These are phyloP conservation scores for Eucalyptus regnans DNA, from an alignment of 345 rosid genomes.

Conservation along the genomic window DNA sequence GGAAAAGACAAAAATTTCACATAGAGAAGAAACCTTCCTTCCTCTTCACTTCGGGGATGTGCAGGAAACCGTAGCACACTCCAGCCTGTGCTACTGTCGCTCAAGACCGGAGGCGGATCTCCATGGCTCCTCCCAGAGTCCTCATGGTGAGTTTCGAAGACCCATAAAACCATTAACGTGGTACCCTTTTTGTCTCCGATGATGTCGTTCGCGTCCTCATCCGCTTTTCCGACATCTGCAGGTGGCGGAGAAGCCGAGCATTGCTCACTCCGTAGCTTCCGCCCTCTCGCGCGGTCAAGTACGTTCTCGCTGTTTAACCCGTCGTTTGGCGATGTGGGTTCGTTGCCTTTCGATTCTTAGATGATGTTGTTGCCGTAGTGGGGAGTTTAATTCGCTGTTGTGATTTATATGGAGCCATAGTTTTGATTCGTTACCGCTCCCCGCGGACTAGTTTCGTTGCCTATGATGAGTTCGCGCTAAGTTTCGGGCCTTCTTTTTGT, in stretches of 20 bases:
- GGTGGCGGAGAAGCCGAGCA: constrained; percentile 99
- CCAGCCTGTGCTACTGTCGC: not conserved
- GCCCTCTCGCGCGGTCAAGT: constrained; percentile 71
- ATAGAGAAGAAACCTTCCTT: not conserved
- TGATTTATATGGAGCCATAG: not conserved
- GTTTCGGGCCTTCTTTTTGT: not conserved
- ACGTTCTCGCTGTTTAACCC: not conserved
- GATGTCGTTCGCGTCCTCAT: not conserved
- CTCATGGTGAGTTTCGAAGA: not conserved
- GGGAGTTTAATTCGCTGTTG: not conserved
- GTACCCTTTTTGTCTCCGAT: not conserved
- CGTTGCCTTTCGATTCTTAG: not conserved
- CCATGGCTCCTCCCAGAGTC: constrained; percentile 1
- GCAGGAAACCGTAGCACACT: not conserved
- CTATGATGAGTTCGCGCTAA: not conserved
- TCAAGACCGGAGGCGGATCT: not conserved
- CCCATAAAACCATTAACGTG: not conserved
- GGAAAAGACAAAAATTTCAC: not conserved
- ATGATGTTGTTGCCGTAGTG: not conserved
- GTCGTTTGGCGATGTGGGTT: not conserved
- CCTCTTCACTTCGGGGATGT: not conserved
- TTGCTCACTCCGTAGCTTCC: constrained; percentile 82
- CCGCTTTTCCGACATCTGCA: not conserved
- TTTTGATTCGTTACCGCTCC: not conserved
- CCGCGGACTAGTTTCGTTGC: not conserved